Evolutionary conservation across 2,329 filamentous ascomycete species (phyloP), one percentile per base, ranked within the genome.

Genomic region (Arthrocladium fulminans): DNA sequence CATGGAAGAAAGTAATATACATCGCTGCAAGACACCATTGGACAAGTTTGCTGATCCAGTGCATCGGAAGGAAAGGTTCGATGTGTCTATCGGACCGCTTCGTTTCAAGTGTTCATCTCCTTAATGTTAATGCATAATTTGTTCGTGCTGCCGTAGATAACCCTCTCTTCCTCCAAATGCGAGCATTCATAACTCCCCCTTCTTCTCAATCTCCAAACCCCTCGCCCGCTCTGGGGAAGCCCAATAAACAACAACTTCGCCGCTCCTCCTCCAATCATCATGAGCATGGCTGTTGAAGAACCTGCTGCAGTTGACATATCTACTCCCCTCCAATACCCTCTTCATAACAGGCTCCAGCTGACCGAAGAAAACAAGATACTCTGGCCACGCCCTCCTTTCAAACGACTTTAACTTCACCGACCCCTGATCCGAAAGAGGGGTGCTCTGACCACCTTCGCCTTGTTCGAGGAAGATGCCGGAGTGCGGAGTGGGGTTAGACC

Each of bases 231-330:
- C n/a, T n/a, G n/a, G n/a, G n/a, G n/a, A n/a, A n/a, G n/a, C n/a
- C n/a, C 72, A 79, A 77, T 77, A 83, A 22, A 81, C 77, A 17
- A 83, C 61, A 25, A 83, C 73, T 63, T 83, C 79, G n/a, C 80
- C 80, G 19, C 65, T 65, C 46, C 80, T 69, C 48, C 80, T 71
- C 68, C 66, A 69, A 61, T 83, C 80, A 56, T 83, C 80, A 60
- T 82, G 79, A 65, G 73, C 80, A 51, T 75, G 74, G 25, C 73
- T 76, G 57, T 83, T 83, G 61, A 74, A 80, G 3, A 74, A 73
- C 42, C 77, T 69, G 70, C 71, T 76, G 58, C 77, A 81, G 63
- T 80, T 75, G 24, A 56, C 63, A 59, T 83, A 83, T 24, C 64
- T 64, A 19, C 67, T 75, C 3, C 51, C 60, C 48, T 61, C 64